phyloP scores from a whole-genome alignment of 345 rosid species.

The Turritis glabra region DNA sequence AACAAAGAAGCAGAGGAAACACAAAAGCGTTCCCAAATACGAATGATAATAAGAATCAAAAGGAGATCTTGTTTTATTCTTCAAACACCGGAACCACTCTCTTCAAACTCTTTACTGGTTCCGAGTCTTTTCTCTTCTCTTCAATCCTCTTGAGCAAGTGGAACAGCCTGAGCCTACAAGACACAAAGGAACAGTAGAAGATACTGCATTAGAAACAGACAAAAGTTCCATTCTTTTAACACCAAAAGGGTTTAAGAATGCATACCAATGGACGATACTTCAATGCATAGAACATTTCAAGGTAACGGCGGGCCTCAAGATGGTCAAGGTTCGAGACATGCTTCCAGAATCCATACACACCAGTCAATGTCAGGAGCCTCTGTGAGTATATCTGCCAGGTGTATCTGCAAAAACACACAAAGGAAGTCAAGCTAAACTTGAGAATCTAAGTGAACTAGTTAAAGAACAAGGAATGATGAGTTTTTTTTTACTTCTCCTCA shows the following conservation, averaged over 20 bases:
- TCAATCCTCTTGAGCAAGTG: constrained; percentile 38
- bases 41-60: constrained; percentile 29
- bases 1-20: constrained; percentile 30
- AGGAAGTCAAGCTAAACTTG: neutral
- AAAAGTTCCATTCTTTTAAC: neutral
- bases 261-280: constrained; percentile 80
- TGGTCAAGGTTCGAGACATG: constrained; percentile 92
- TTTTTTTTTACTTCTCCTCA: constrained; percentile 63
- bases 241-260: neutral
- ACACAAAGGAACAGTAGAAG: neutral
- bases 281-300: constrained; percentile 92
- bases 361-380: constrained; percentile 83
- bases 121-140: constrained; percentile 12
- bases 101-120: constrained; percentile 22
- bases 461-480: neutral
- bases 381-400: constrained; percentile 92
- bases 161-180: constrained; percentile 39
- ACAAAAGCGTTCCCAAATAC: constrained; percentile 18
- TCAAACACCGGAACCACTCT: constrained; percentile 17
- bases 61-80: constrained; percentile 28
- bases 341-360: constrained; percentile 96
- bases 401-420: constrained; percentile 46
- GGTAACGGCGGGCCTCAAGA: constrained; percentile 82
- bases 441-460: neutral
- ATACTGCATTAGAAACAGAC: neutral